Conservation (phyloP, 805 yeast genomes). For the Starmerella scarabaei region DNA sequence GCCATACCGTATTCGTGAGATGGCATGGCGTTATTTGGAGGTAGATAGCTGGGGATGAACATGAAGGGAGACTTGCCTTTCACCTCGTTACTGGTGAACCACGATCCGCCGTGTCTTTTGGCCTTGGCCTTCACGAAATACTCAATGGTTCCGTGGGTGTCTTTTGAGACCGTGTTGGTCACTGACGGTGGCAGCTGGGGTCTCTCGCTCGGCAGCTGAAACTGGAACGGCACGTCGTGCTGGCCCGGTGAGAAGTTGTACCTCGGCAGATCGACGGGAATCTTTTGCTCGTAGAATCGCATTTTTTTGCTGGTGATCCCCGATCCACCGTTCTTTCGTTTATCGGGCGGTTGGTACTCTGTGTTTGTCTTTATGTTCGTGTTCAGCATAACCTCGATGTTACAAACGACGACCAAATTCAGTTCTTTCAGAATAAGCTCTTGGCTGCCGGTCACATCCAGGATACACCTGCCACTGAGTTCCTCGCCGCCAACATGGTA, state of each 20-base stretch:
- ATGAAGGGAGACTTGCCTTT: constrained; percentile 3
- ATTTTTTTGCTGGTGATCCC: neutral
- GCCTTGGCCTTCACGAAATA: constrained; percentile 7
- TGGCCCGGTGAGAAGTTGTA: constrained; percentile 3
- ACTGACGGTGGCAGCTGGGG: constrained; percentile 11
- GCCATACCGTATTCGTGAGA: neutral
- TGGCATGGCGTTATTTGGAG: neutral
- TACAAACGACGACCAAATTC: constrained; percentile 12
- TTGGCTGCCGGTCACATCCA: constrained; percentile 4
- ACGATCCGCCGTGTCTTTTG: constrained; percentile 3
- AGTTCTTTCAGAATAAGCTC: constrained; percentile 9
- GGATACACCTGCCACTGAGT: constrained; percentile 12
- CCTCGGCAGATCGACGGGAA: neutral
- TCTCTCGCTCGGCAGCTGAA: constrained; percentile 3
- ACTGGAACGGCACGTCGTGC: constrained; percentile 9
- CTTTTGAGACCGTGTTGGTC: constrained; percentile 1
- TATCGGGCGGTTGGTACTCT: neutral
- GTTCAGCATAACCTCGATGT: constrained; percentile 1
- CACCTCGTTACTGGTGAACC: constrained; percentile 7
- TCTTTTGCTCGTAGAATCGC: constrained; percentile 6
- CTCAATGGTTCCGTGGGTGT: constrained; percentile 5
- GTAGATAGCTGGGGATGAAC: constrained; percentile 7
- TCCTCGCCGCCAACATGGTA: constrained; percentile 11
- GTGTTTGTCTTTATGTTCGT: constrained; percentile 2
- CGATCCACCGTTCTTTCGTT: neutral